Evolutionary conservation across 1,284 basidiomycete genomes (phyloP).

Genomic region (Naganishia sp.): DNA sequence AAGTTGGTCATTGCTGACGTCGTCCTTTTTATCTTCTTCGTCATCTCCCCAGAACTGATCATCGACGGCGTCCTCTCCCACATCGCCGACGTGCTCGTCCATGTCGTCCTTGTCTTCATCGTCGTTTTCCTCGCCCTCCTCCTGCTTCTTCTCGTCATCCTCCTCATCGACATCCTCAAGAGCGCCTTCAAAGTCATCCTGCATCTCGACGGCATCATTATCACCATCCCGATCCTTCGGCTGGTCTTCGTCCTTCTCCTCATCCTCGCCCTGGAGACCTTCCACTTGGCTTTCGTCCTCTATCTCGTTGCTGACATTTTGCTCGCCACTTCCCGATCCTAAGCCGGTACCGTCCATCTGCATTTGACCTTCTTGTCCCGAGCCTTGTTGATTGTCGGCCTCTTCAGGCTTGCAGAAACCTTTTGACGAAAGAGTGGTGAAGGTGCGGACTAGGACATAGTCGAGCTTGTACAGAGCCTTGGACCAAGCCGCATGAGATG

Average conservation of each 20-base stretch:
- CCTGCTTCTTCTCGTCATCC: slow-evolving; percentile 61
- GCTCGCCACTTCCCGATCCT: slow-evolving; percentile 77
- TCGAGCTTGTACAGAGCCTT: slow-evolving; percentile 72
- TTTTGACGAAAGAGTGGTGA: slow-evolving; percentile 73
- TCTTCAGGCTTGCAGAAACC: slow-evolving; percentile 93
- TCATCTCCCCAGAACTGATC: slow-evolving; percentile 98
- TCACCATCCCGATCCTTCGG: slow-evolving; percentile 66
- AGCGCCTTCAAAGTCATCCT: slow-evolving; percentile 69
- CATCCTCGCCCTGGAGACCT: slow-evolving; percentile 77
- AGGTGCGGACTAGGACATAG: slow-evolving; percentile 72
- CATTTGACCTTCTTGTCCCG: slow-evolving; percentile 59
- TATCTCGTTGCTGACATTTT: slow-evolving; percentile 90
- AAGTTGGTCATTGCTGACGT: slow-evolving; percentile 54
- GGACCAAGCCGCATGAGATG: slow-evolving; percentile 39
- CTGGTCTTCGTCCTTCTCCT: slow-evolving; percentile 58
- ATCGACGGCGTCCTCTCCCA: slow-evolving; percentile 88
- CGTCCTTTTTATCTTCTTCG: slow-evolving; percentile 57
- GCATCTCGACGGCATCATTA: slow-evolving; percentile 62
- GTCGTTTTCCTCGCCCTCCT: slow-evolving; percentile 60
- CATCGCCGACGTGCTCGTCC: slow-evolving; percentile 81
- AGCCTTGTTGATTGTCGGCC: slow-evolving; percentile 54
- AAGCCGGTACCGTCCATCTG: slow-evolving; percentile 73
- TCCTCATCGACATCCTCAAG: slow-evolving; percentile 74
- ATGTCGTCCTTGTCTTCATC: slow-evolving; percentile 61
- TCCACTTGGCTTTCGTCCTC: slow-evolving; percentile 96